These are phyloP conservation scores for Helenozyma rhizophorensis DNA, from an alignment of 805 yeast species.

Conservation along the genomic window DNA sequence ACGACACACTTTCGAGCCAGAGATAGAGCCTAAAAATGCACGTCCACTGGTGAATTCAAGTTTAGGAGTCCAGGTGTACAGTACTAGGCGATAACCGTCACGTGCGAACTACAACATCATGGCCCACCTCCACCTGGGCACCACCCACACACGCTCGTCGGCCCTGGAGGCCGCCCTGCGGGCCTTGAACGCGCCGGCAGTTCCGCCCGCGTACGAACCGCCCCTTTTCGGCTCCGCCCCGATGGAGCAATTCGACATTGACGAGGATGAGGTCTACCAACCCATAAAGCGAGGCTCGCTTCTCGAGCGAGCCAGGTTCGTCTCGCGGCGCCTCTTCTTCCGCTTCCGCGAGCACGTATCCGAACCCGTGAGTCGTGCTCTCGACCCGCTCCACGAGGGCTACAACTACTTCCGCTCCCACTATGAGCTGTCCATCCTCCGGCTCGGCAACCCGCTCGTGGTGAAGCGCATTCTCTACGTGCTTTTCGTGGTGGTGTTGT, in stretches of 20 bases:
- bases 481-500: conserved; percentile 51
- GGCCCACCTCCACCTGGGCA: too few species aligned
- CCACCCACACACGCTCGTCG: too few species aligned
- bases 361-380: conserved; percentile 39
- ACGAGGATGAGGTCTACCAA: conserved; percentile 23
- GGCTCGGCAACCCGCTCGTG: conserved; percentile 82
- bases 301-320: conserved; percentile 35
- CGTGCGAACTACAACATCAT: too few species aligned
- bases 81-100: too few species aligned
- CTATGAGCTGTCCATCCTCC: conserved; percentile 55
- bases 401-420: conserved; percentile 37
- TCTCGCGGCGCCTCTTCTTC: conserved; percentile 30
- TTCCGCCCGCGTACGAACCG: too few species aligned
- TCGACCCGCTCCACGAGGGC: conserved; percentile 52
- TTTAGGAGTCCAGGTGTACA: too few species aligned
- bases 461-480: conserved; percentile 75
- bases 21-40: too few species aligned
- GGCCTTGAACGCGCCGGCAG: too few species aligned
- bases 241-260: conserved; percentile 35
- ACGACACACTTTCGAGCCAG: too few species aligned
- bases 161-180: too few species aligned
- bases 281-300: conserved; percentile 19
- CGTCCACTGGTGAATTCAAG: too few species aligned
- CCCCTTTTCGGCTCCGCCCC: too few species aligned
- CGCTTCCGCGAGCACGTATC: conserved; percentile 34